Evolutionary conservation across 495 filamentous ascomycete species (phyloP).

Genomic region (Penicillium subrubescens): DNA sequence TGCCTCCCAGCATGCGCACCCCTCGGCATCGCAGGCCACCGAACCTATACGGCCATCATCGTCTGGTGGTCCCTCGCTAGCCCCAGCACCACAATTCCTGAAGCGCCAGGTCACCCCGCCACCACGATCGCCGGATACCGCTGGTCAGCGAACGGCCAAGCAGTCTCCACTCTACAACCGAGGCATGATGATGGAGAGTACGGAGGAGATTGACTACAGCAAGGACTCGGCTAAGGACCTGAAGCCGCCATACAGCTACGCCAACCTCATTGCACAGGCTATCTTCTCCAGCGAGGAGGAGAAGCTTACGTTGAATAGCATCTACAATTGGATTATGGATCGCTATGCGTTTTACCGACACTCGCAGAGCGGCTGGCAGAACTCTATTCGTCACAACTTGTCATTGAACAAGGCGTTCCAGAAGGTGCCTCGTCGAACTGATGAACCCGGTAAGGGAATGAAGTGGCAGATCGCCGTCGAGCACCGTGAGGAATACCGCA

Average conservation of each 20-base stretch:
- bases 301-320: constrained; percentile 83
- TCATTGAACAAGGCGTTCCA: constrained; percentile 91
- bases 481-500: constrained; percentile 73
- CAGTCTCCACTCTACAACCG: constrained; percentile 62
- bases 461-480: constrained; percentile 92
- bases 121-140: constrained; percentile 50
- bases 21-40: constrained; percentile 34
- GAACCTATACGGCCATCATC: constrained; percentile 30
- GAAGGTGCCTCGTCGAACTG: constrained; percentile 85
- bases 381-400: constrained; percentile 94
- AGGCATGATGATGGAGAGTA: constrained; percentile 72
- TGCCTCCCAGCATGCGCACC: constrained; percentile 44
- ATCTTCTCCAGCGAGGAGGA: constrained; percentile 83
- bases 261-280: constrained; percentile 95
- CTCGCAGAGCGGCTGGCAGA: constrained; percentile 90
- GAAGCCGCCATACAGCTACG: constrained; percentile 94
- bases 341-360: constrained; percentile 89
- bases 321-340: constrained; percentile 88
- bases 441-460: constrained; percentile 98
- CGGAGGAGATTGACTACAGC: constrained; percentile 82
- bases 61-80: constrained; percentile 57
- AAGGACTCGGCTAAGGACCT: constrained; percentile 80
- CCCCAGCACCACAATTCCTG: constrained; percentile 70
- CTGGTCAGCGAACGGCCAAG: constrained; percentile 52
- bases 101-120: constrained; percentile 70